Evolutionary conservation across 1,284 basidiomycete genomes (phyloP).

Genomic region (Vanrija sp.): DNA sequence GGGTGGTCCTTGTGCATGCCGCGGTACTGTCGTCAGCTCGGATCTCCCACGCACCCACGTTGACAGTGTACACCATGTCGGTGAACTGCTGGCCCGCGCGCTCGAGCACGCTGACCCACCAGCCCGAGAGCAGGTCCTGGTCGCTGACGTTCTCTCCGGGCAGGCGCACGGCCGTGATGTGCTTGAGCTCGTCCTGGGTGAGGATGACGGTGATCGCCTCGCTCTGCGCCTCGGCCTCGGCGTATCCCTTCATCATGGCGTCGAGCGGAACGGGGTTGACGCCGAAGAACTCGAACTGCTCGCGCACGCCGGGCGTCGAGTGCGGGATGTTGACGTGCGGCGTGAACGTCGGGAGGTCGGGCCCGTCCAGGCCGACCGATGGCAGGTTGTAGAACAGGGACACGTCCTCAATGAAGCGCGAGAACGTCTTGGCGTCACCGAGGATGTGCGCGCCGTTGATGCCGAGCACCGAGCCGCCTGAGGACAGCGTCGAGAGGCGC

Average conservation of each 20-base stretch:
- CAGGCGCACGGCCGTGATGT: slow-evolving; percentile 9
- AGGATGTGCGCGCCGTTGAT: slow-evolving; percentile 24
- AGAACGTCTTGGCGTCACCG: slow-evolving; percentile 19
- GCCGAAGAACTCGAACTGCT: slow-evolving; percentile 9
- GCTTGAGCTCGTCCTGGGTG: slow-evolving; percentile 10
- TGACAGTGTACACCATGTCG: slow-evolving; percentile 20
- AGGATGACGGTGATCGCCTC: slow-evolving; percentile 12
- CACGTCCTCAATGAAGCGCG: slow-evolving; percentile 21
- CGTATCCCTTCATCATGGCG: slow-evolving; percentile 11
- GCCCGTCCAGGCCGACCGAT: slow-evolving; percentile 10
- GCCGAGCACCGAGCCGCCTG: slow-evolving; percentile 19
- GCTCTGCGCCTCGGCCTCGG: background rate
- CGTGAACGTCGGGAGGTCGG: slow-evolving; percentile 18
- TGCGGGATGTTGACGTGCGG: slow-evolving; percentile 18
- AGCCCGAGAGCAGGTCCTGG: slow-evolving; percentile 24
- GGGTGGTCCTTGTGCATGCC: slow-evolving; percentile 18
- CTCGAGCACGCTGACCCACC: slow-evolving; percentile 24
- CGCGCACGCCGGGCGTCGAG: slow-evolving; percentile 7
- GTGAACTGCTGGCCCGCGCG: slow-evolving; percentile 17
- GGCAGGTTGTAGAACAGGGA: slow-evolving; percentile 23
- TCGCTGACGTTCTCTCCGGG: slow-evolving; percentile 11
- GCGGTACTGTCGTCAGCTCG: slow-evolving; percentile 21
- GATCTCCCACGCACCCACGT: slow-evolving; percentile 13
- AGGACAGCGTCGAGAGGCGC: slow-evolving; percentile 17
- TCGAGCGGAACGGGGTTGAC: slow-evolving; percentile 6